These are phyloP conservation scores for Trametes cubensis DNA, from an alignment of 768 basidiomycete genomes.

Conservation along the genomic window DNA sequence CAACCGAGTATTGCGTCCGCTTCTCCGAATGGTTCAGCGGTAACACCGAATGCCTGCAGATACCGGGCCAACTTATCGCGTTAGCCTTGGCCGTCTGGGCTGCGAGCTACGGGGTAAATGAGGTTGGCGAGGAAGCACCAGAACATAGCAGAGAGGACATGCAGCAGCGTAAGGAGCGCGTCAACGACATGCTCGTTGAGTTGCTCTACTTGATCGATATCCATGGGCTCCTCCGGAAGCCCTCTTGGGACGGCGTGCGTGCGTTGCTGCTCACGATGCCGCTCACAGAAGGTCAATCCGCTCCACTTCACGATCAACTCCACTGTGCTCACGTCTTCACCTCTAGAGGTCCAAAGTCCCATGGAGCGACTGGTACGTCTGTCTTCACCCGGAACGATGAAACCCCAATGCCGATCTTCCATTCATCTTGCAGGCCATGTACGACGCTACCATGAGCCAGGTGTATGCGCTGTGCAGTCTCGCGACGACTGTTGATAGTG, in stretches of 20 bases:
- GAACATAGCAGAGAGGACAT: constrained; percentile 38
- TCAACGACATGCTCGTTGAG: constrained; percentile 73
- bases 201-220: constrained; percentile 80
- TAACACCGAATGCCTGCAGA: constrained; percentile 56
- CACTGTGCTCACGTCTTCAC: constrained; percentile 14
- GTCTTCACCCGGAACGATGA: background rate
- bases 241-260: constrained; percentile 86
- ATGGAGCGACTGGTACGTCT: constrained; percentile 47
- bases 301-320: background rate
- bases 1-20: constrained; percentile 75
- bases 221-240: constrained; percentile 75
- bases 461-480: constrained; percentile 73
- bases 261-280: constrained; percentile 79
- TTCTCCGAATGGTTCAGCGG: constrained; percentile 70
- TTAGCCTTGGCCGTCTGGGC: constrained; percentile 89
- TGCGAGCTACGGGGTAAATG: constrained; percentile 84
- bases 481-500: constrained; percentile 51
- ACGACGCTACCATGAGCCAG: constrained; percentile 83
- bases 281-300: constrained; percentile 73
- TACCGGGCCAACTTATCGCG: constrained; percentile 74
- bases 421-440: constrained; percentile 55
- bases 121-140: constrained; percentile 63
- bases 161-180: constrained; percentile 52
- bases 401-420: background rate
- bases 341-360: constrained; percentile 45